These are phyloP conservation scores for Xylaria acuta DNA, from an alignment of 495 filamentous ascomycete genomes.

Conservation along the genomic window DNA sequence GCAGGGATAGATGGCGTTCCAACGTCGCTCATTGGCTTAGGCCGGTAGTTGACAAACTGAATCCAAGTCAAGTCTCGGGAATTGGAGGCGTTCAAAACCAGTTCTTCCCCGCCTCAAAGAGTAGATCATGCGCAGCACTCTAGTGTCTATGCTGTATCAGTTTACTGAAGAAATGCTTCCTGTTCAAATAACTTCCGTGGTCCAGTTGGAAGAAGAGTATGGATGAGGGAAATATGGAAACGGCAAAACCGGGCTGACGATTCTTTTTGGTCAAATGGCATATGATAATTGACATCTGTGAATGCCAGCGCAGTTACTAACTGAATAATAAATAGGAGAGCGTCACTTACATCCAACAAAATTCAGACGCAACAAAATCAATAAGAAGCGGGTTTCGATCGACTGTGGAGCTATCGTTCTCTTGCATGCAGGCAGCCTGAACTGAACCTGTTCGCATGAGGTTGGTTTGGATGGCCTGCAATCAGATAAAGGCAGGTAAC, in stretches of 20 bases:
- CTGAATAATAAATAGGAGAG: conserved; percentile 11
- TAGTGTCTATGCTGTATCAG: conserved; percentile 20
- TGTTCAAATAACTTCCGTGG: conserved; percentile 18
- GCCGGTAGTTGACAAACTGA: conserved; percentile 41
- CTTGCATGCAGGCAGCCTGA: conserved; percentile 58
- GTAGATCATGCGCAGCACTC: conserved; percentile 19
- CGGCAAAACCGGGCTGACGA: not conserved
- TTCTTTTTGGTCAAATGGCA: not conserved
- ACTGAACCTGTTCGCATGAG: conserved; percentile 59
- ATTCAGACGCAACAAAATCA: conserved; percentile 3
- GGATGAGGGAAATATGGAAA: not conserved
- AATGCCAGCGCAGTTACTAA: not conserved
- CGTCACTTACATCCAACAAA: conserved; percentile 27
- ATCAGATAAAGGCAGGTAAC: conserved; percentile 48
- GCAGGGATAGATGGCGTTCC: conserved; percentile 32
- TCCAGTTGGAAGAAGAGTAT: not conserved
- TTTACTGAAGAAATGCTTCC: conserved; percentile 21
- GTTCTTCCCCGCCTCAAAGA: conserved; percentile 28
- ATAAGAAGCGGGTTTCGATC: conserved; percentile 28
- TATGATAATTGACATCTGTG: conserved; percentile 1
- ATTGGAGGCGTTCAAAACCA: conserved; percentile 39
- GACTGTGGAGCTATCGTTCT: conserved; percentile 41
- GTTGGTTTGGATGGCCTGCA: conserved; percentile 47
- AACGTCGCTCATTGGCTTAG: conserved; percentile 37
- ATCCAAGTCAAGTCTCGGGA: conserved; percentile 47